Evolutionary conservation across 371 early-diverging fungal genomes (phyloP).

Genomic region (Mucor mucedo): DNA sequence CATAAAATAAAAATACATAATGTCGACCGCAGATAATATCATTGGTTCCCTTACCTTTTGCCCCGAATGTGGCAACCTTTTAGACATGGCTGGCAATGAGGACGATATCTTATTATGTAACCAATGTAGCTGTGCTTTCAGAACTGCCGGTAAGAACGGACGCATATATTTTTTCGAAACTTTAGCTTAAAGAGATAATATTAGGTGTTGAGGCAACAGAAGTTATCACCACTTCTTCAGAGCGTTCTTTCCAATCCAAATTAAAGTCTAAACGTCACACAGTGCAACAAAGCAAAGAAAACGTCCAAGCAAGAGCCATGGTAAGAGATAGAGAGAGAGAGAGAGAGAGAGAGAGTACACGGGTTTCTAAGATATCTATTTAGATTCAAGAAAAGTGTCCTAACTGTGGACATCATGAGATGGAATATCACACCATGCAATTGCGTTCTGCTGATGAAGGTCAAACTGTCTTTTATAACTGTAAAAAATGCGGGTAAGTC

Average conservation of each 20-base stretch:
- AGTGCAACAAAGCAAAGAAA: slow-evolving; percentile 65
- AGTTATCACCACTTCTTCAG: slow-evolving; percentile 76
- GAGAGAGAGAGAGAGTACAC: too few relatives aligned
- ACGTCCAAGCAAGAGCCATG: slow-evolving; percentile 71
- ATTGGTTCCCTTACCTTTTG: slow-evolving; percentile 85
- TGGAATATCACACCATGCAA: slow-evolving; percentile 99
- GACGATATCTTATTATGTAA: slow-evolving; percentile 79
- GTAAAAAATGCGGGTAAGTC: slow-evolving; percentile 94
- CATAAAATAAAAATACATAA: slow-evolving; percentile 13
- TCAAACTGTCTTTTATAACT: slow-evolving; percentile 99
- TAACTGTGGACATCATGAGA: slow-evolving; percentile 91
- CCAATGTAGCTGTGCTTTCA: slow-evolving; percentile 74
- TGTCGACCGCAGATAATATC: slow-evolving; percentile 30
- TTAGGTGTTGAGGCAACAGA: slow-evolving; percentile 79
- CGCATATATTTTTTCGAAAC: not conserved
- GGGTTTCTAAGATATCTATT: not conserved
- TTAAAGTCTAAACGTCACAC: slow-evolving; percentile 73
- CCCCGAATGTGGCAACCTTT: slow-evolving; percentile 83
- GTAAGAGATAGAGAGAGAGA: slow-evolving; percentile 42
- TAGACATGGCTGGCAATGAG: slow-evolving; percentile 81
- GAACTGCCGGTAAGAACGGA: slow-evolving; percentile 59
- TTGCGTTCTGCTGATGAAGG: slow-evolving; percentile 99
- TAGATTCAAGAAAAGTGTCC: slow-evolving; percentile 91
- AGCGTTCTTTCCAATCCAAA: slow-evolving; percentile 81
- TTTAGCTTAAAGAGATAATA: not conserved